phyloP scores from a whole-genome alignment of 768 basidiomycete genomes.

The Trametopsis cervina region DNA sequence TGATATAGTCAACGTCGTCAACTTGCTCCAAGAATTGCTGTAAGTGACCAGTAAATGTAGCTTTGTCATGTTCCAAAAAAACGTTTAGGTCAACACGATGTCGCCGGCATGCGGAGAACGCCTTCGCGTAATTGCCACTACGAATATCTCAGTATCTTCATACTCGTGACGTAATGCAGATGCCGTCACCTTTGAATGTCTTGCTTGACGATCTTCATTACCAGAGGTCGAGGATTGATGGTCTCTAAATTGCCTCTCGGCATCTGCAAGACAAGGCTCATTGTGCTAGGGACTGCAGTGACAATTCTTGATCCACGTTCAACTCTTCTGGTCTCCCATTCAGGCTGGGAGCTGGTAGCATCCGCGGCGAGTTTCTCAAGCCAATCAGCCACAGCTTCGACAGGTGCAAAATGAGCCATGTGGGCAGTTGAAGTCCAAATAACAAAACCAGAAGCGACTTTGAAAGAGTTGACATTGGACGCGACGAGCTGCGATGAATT shows the following conservation, averaged over 20 bases:
- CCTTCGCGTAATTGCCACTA: constrained; percentile 76
- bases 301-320: constrained; percentile 91
- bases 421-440: constrained; percentile 84
- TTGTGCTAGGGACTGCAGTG: constrained; percentile 76
- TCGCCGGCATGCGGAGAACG: constrained; percentile 86
- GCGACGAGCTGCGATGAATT: constrained; percentile 32
- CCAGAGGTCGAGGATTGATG: constrained; percentile 86
- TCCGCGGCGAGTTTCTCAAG: constrained; percentile 3
- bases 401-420: constrained; percentile 67
- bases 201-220: constrained; percentile 74
- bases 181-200: constrained; percentile 70
- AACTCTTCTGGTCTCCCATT: constrained; percentile 70
- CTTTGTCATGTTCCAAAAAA: constrained; percentile 77
- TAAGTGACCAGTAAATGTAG: constrained; percentile 55
- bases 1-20: constrained; percentile 85
- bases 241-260: constrained; percentile 96
- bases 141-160: neutral
- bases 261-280: constrained; percentile 94
- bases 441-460: constrained; percentile 64
- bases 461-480: constrained; percentile 64
- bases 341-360: constrained; percentile 7
- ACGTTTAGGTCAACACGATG: constrained; percentile 89
- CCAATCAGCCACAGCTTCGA: constrained; percentile 26
- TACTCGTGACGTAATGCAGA: no score
- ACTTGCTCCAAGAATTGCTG: constrained; percentile 76